A percentile compares a stretch with the other conserved stretches of the same genome.
These are phyloP conservation scores for Salisapilia sapeloensis DNA, from an alignment of 352 stramenopile genomes.

Conservation along the genomic window DNA sequence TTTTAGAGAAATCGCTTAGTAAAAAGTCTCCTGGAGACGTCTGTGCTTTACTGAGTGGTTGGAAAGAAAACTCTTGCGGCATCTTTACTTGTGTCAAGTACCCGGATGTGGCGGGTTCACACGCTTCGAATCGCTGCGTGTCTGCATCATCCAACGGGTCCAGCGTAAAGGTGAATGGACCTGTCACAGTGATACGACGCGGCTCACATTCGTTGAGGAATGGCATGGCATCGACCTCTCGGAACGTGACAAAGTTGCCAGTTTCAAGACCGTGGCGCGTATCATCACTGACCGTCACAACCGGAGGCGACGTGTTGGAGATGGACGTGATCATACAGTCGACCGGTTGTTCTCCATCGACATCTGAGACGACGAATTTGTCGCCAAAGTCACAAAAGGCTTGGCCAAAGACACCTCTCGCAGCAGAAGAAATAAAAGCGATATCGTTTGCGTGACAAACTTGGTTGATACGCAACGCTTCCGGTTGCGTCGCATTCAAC, in stretches of 20 bases:
- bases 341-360: slow-evolving; percentile 85
- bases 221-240: slow-evolving; percentile 85
- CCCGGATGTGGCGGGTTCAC: slow-evolving; percentile 49
- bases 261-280: slow-evolving; percentile 93
- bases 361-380: slow-evolving; percentile 88
- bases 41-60: slow-evolving; percentile 76
- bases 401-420: slow-evolving; percentile 87
- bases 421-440: slow-evolving; percentile 87
- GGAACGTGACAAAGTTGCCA: slow-evolving; percentile 93
- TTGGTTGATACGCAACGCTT: slow-evolving; percentile 59
- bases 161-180: slow-evolving; percentile 96
- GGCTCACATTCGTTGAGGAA: slow-evolving; percentile 70
- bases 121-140: slow-evolving; percentile 39
- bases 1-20: slow-evolving; percentile 96
- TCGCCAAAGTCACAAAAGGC: slow-evolving; percentile 98
- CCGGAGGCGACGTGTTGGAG: slow-evolving; percentile 47
- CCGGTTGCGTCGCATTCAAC: slow-evolving; percentile 52
- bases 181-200: slow-evolving; percentile 62
- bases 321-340: slow-evolving; percentile 91
- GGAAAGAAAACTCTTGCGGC: slow-evolving; percentile 86
- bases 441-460: slow-evolving; percentile 76
- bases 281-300: slow-evolving; percentile 97
- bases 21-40: slow-evolving; percentile 88
- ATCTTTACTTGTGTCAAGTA: slow-evolving; percentile 95
- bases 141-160: slow-evolving; percentile 59